Base-by-base conservation (phyloP, 495 filamentous ascomycete genomes). In the Xylaria palmicola region DNA sequence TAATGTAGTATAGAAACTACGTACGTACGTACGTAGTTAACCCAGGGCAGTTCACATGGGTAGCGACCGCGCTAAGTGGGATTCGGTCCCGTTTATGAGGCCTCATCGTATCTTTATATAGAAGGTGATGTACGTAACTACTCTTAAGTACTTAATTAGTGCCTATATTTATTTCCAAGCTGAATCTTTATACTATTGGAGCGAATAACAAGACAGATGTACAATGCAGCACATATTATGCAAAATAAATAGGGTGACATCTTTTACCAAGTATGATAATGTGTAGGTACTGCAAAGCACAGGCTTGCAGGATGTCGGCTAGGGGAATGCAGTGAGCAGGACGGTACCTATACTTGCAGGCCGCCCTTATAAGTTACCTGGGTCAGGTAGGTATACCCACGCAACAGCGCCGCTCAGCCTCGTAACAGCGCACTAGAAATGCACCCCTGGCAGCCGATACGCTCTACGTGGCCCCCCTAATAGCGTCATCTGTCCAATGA, bases 401-500 rank as follows among this genome's bases (percentile, higher is more conserved):
- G 32, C 32, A 6, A 34, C 10, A 50, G 29, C 48, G 51, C 24
- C 13, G 36, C 51, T 54, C 51, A 54, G 51, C 51, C 51, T 54
- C 36, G 17, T 27, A 12, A 54, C 41, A 40, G 1, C 17, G 15
- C 51, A 30, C 51, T 54, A 54, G 41, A 29, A 29, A 40, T 20
- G 29, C 34, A 24, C 36, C 34, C 36, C 24, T 34, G 24, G 51
- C 34, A 22, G 24, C 51, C 37, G 51, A 22, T 26, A 36, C 51
- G 34, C 34, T 54, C 13, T 54, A 54, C 51, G 51, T 54, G 51
- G 51, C 51, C 36, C 49, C 32, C 24, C 41, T 44, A 4, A 40
- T 54, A 54, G 51, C 51, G 51, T 54, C 51, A 54, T 54, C 19
- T 12, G 36, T 54, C 51, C 51, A 54, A 54, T 54, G 51, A 54